Evolutionary conservation across 371 early-diverging fungal genomes (phyloP), one percentile per base, ranked within the genome.

Genomic region (Mucor indicus): DNA sequence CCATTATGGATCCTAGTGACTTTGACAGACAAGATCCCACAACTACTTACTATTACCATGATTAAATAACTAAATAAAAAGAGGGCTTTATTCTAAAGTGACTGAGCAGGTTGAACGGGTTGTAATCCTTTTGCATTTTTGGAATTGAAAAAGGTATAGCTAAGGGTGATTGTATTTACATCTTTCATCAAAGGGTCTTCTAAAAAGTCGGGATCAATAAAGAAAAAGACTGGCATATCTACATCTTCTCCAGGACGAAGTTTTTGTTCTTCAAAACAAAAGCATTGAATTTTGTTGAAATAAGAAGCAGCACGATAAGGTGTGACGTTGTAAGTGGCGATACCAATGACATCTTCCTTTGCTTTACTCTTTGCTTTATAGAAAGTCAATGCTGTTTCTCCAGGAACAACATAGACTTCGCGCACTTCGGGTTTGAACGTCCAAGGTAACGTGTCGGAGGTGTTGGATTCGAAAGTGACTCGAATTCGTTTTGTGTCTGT

Each of bases 221-320:
- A 98, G 72, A 98, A 98, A 57, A 98, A 98, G 24, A 98, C 96
- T 7, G 99, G 99, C 99, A 98, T 98, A 55, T 98, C 99, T 3
- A 98, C 92, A 50, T 92, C 87, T 68, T 98, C 99, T 1, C 85
- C 85, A 0, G 97, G 89, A 27, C 69, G 79, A 45, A 98, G 70
- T 67, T 85, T 88, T 67, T 98, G 98, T 62, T 98, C 97, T 60
- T 98, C 99, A 75, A 98, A 98, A 60, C 99, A 98, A 55, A 98
- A 98, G 65, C 99, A 98, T 63, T 98, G 99, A 48, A 97, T 96
- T 79, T 97, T 98, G 84, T 97, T 98, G 55, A 97, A 96, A 48
- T 96, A 90, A 13, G 78, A 80, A 3, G 91, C 99, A 1, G 93
- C 95, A 60, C 93, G 88, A 46, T 86, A 80, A 3, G 99, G 99